Evolutionary conservation across 345 rosid genomes (phyloP), one percentile per base, ranked within the genome.

Genomic region (Gossypium turneri): DNA sequence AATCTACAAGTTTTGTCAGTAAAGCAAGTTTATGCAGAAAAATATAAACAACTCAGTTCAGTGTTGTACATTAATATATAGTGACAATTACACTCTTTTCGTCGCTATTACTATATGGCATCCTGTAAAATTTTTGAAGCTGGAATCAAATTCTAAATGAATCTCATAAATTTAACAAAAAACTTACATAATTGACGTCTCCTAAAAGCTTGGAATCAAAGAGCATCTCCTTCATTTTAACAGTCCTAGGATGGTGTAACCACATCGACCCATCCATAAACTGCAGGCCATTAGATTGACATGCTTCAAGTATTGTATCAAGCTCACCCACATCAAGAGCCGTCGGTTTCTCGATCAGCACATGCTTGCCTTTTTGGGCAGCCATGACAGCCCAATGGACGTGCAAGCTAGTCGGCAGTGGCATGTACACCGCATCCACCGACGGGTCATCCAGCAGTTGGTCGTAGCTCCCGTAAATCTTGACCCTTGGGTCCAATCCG

Each of bases 201-300:
- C 93, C 90, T 3, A 89, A 56, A 64, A 77, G 78, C 72, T 84
- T 81, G 62, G 85, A 82, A 84, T 84, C 82, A 52, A 84, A 79
- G 62, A 90, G 70, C 59, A 73, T 51, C 64, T 88, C 88, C 82
- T 77, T 73, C 76, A 92, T 84, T 77, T 78, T 83, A 27, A 19
- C 71, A 72, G 95, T 88, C 75, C 95, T 81, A 9, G 90, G 90
- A 73, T 89, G 90, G 77, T 92, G 93, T 81, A 90, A 57, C 97
- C 93, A 92, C 79, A 88, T 81, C 52, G 90, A 75, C 19, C 92
- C 89, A 72, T 92, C 97, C 97, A 92, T 90, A 78, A 89, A 89
- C 85, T 88, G 92, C 0, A 89, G 89, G 34, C 90, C 89, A 69
- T 86, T 88, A 24, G 85, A 72, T 78, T 83, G 85, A 73, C 95